A percentile compares a stretch with the other conserved stretches of the same genome.
These are phyloP conservation scores for Crithidia bombi DNA, from an alignment of 208 protist species.

Conservation along the genomic window DNA sequence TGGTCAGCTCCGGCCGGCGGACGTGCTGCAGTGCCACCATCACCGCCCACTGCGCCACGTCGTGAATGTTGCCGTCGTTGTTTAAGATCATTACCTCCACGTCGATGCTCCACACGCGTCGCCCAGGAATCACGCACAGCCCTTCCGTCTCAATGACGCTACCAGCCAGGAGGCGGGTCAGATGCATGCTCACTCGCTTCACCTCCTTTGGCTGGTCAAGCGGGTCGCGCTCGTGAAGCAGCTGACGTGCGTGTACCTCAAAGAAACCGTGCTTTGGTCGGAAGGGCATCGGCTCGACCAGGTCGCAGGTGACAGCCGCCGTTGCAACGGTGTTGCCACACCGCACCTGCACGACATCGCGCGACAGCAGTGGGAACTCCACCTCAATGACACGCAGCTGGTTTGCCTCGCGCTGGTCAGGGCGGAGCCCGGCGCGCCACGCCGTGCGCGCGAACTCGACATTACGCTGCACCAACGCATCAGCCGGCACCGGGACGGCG, in stretches of 20 bases:
- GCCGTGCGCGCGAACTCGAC: conserved; percentile 63
- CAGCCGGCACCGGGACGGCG: conserved; percentile 50
- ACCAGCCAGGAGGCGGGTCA: conserved; percentile 89
- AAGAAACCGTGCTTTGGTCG: conserved; percentile 96
- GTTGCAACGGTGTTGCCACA: conserved; percentile 91
- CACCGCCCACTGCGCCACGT: conserved; percentile 88
- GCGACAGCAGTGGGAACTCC: conserved; percentile 71
- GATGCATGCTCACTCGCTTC: conserved; percentile 69
- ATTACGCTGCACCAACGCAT: conserved; percentile 67
- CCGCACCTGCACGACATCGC: conserved; percentile 81
- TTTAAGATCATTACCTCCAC: conserved; percentile 93
- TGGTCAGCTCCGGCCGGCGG: conserved; percentile 94
- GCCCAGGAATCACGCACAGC: conserved; percentile 95
- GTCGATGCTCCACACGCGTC: conserved; percentile 91
- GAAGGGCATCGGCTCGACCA: conserved; percentile 94
- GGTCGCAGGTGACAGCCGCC: conserved; percentile 78
- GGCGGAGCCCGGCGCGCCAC: conserved; percentile 74
- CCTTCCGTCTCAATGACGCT: conserved; percentile 95
- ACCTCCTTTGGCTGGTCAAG: conserved; percentile 34
- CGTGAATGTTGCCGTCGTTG: conserved; percentile 94
- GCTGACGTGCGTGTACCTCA: conserved; percentile 86
- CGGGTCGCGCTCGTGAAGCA: conserved; percentile 80
- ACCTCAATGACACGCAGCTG: conserved; percentile 78
- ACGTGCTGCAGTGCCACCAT: conserved; percentile 92
- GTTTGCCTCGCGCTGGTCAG: conserved; percentile 69